Evolutionary conservation across 352 stramenopile genomes (phyloP).

Genomic region (Pythium aquatile): DNA sequence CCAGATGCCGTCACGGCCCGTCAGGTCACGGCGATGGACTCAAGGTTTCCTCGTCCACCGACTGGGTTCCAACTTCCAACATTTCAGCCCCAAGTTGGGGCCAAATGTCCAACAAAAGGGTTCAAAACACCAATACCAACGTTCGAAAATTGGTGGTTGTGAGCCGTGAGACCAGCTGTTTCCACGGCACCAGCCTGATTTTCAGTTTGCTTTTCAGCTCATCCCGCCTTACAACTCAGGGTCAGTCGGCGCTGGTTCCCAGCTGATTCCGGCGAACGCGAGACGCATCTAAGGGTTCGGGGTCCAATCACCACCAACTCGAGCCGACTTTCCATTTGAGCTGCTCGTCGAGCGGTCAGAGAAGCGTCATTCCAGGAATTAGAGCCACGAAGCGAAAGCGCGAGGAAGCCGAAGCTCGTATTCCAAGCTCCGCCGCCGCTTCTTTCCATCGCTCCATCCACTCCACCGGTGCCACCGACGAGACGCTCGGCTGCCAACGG

Average conservation of each 20-base stretch:
- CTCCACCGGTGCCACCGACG: not conserved
- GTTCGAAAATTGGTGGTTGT: not conserved
- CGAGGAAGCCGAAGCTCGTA: conserved; percentile 14
- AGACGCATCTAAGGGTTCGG: conserved; percentile 9
- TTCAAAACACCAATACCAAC: not conserved
- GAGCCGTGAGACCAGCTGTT: not conserved
- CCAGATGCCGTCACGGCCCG: not conserved
- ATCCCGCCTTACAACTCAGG: not conserved
- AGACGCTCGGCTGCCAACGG: not conserved
- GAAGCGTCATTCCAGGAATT: not conserved
- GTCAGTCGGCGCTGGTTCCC: conserved; percentile 11
- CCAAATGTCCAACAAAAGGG: not conserved
- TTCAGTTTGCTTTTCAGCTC: not conserved
- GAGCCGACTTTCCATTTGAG: not conserved
- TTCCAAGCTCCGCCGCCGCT: conserved; percentile 9
- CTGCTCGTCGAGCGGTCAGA: not conserved
- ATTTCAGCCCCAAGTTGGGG: no score
- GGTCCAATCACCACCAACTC: conserved; percentile 9
- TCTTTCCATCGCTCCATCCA: not conserved
- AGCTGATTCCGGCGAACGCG: conserved; percentile 19
- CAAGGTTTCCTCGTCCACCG: not conserved
- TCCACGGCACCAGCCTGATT: not conserved
- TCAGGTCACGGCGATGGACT: not conserved
- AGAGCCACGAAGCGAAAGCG: conserved; percentile 8
- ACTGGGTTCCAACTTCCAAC: no score